A percentile compares a stretch with the other conserved stretches of the same genome.
These are phyloP conservation scores for Henningerozyma blattae DNA, from an alignment of 805 yeast genomes.

Conservation along the genomic window DNA sequence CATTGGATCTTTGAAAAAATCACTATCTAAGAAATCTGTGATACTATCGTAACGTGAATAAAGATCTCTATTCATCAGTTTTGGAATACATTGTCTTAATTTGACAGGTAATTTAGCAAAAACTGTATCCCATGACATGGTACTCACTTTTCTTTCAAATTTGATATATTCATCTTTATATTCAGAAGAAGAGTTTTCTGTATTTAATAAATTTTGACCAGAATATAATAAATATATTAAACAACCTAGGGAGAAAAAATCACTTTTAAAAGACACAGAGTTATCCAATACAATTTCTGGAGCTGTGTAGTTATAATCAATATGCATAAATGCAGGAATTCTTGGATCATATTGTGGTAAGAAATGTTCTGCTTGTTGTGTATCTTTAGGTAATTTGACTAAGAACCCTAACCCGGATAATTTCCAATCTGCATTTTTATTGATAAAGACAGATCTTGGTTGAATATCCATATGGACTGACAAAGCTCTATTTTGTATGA, in stretches of 20 bases:
- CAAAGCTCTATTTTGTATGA: conserved; percentile 67
- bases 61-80: conserved; percentile 42
- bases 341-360: conserved; percentile 66
- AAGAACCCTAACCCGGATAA: conserved; percentile 59
- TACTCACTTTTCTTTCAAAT: conserved; percentile 35
- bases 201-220: conserved; percentile 34
- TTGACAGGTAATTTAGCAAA: conserved; percentile 50
- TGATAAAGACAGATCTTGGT: conserved; percentile 68
- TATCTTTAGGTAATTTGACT: conserved; percentile 35
- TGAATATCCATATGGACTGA: conserved; percentile 66
- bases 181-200: conserved; percentile 45
- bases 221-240: conserved; percentile 61
- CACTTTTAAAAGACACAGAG: conserved; percentile 54
- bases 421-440: conserved; percentile 89
- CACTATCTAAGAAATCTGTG: conserved; percentile 51
- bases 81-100: conserved; percentile 35
- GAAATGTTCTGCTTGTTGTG: conserved; percentile 43
- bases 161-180: conserved; percentile 45
- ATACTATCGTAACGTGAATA: conserved; percentile 41
- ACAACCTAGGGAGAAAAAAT: conserved; percentile 76
- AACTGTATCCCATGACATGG: conserved; percentile 27
- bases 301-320: conserved; percentile 64
- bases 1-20: conserved; percentile 71
- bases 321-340: conserved; percentile 58
- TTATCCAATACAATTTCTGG: conserved; percentile 72